Evolutionary conservation across 208 protist genomes (phyloP).

Genomic region (Leptomonas pyrrhocoris): DNA sequence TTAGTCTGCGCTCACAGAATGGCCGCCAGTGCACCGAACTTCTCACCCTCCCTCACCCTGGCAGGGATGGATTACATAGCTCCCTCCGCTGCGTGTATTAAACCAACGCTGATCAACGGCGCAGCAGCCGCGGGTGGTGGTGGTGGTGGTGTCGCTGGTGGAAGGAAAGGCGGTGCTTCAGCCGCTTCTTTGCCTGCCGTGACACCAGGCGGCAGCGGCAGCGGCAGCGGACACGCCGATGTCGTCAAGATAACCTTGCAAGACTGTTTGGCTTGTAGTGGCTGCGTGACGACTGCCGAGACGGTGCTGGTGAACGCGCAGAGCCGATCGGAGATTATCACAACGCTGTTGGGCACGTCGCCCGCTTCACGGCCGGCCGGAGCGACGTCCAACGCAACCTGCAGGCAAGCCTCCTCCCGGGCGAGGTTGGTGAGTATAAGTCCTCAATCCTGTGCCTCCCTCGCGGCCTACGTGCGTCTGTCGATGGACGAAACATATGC

Average conservation of each 20-base stretch:
- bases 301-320: slow-evolving; percentile 93
- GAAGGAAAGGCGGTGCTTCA: slow-evolving; percentile 6
- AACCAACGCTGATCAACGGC: slow-evolving; percentile 25
- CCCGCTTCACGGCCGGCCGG: neutral
- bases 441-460: slow-evolving; percentile 89
- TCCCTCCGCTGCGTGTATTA: slow-evolving; percentile 75
- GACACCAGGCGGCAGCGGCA: too few relatives aligned
- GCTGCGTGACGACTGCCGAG: slow-evolving; percentile 98
- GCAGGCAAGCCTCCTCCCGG: neutral
- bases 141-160: slow-evolving; percentile 8
- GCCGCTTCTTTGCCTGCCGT: too few relatives aligned
- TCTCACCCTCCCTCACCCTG: slow-evolving; percentile 77
- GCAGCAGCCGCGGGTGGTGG: neutral
- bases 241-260: slow-evolving; percentile 80
- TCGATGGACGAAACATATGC: slow-evolving; percentile 37
- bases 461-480: slow-evolving; percentile 86
- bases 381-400: neutral
- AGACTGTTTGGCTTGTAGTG: slow-evolving; percentile 93
- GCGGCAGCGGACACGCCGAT: slow-evolving; percentile 21
- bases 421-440: slow-evolving; percentile 92
- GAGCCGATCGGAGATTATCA: slow-evolving; percentile 54
- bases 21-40: slow-evolving; percentile 12
- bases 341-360: slow-evolving; percentile 5
- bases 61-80: slow-evolving; percentile 89
- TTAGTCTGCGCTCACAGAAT: neutral